Evolutionary conservation across 768 basidiomycete genomes (phyloP), one percentile per base, ranked within the genome.

Genomic region (Rhodotorula babjevae): DNA sequence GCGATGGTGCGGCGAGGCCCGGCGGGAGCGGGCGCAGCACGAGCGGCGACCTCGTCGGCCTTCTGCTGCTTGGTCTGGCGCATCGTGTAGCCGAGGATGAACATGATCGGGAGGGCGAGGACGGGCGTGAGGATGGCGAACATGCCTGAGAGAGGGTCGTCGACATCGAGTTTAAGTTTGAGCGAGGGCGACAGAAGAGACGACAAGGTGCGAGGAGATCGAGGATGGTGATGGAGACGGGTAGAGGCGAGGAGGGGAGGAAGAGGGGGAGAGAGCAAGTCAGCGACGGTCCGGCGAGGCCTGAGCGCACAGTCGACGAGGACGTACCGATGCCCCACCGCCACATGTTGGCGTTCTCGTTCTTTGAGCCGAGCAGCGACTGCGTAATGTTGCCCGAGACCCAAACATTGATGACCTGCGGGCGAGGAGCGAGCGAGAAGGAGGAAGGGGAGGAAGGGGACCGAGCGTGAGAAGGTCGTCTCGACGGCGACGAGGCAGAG

Each of bases 91-190:
- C 63, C 76, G 23, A 81, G 76, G 8, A 77, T 76, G 59, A 79
- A 44, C 73, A 79, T 77, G 71, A 81, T 79, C n/a, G 80, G 80
- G 3, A 67, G 71, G 8, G 79, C 75, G 29, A 80, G 63, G 29
- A 73, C 75, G 4, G 80, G 79, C 23, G 70, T 77, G 33, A 81
- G 67, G 67, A 81, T 79, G 70, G 59, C 63, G 74, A 79, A 80
- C 72, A 80, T 81, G 36, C 67, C 73, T 69, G 67, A 36, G 36
- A 36, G 36, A 9, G 5, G 36, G 9, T 9, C 36, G 9, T 36
- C 36, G 36, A 36, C 36, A n/a, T n/a, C 36, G 36, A 9, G 36
- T 36, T n/a, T n/a, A n/a, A n/a, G 36, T 36, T 36, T 9, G 5
- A 36, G 36, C 5, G 36, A 36, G 36, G 36, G 36, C 36, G 36